Conservation (phyloP, 768 basidiomycete genomes). For the Russula emetica region DNA sequence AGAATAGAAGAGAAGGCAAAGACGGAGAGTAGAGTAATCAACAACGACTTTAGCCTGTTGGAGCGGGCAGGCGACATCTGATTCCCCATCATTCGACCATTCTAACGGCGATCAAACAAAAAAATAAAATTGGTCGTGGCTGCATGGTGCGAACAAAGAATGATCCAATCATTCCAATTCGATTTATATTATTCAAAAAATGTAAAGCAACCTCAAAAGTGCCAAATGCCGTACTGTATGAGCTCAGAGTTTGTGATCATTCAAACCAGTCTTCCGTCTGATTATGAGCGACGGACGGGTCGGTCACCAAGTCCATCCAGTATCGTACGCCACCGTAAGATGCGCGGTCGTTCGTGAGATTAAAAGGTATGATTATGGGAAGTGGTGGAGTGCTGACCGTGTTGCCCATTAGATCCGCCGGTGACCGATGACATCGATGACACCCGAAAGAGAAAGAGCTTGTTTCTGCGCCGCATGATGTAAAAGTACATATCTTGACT, state of each 20-base stretch:
- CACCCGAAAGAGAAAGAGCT: background rate
- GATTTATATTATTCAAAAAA: too few species aligned
- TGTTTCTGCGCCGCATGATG: background rate
- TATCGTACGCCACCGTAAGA: background rate
- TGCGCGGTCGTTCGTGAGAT: background rate
- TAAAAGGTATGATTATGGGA: background rate
- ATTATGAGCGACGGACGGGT: background rate
- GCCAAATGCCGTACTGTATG: too few species aligned
- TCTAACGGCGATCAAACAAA: constrained; percentile 25
- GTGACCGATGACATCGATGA: background rate
- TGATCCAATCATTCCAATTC: constrained; percentile 19
- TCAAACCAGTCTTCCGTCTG: background rate
- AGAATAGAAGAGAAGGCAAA: too few species aligned
- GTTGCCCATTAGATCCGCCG: background rate
- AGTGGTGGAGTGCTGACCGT: background rate
- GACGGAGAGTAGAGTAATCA: background rate
- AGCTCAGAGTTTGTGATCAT: too few species aligned
- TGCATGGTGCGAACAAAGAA: background rate
- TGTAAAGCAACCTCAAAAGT: too few species aligned
- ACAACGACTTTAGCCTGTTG: background rate
- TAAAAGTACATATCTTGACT: background rate
- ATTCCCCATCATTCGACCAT: constrained; percentile 26
- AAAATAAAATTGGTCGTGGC: background rate
- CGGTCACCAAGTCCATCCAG: background rate
- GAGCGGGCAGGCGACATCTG: constrained; percentile 12